Base-by-base conservation (phyloP, 1,284 basidiomycete genomes). In the Coniferiporia sulphurascens region DNA sequence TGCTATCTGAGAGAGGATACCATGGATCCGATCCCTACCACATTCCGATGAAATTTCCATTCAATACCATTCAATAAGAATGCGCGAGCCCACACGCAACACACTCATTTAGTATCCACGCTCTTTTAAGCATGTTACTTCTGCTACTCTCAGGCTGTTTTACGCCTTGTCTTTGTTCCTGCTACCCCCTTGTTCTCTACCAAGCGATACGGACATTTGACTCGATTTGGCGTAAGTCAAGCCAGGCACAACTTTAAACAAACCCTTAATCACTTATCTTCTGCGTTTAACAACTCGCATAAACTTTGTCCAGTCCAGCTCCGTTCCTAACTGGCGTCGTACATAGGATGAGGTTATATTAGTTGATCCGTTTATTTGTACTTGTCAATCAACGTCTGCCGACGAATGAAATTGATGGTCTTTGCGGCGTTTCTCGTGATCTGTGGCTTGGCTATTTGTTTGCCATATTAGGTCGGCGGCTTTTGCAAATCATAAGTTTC, bases 1-100 rank as follows among this genome's bases (percentile, higher is more conserved):
- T 60, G 73, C 69, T 55, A 70, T 75, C 35, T 75, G 62, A 68
- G 43, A 3, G 46, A 46, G 44, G 17, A 19, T n/a, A 27, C 27
- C 55, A 17, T 8, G 2, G n/a, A 32, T 2, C 4, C 27, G 19
- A n/a, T n/a, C n/a, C n/a, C 13, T 48, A 17, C 12, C 27, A 19
- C 15, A 3, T 22, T 19, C 5, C 21, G 9, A 17, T 27, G 27
- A 15, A 1, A 6, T 21, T 41, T 12, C 7, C 15, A 41, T 41
- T 2, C 17, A 1, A 12, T 8, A 12, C 19, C 44, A 3, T 46
- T 46, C 17, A 46, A 19, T 17, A 46, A 12, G 38, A 27, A 12
- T 15, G 15, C 17, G 8, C 17, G 44, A 12, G 8, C 10, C 3
- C 13, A n/a, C 38, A n/a, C 38, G n/a, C 27, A 10, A 15, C 50